phyloP scores from a whole-genome alignment of 257 asterid species.

The Jacaranda copaia region DNA sequence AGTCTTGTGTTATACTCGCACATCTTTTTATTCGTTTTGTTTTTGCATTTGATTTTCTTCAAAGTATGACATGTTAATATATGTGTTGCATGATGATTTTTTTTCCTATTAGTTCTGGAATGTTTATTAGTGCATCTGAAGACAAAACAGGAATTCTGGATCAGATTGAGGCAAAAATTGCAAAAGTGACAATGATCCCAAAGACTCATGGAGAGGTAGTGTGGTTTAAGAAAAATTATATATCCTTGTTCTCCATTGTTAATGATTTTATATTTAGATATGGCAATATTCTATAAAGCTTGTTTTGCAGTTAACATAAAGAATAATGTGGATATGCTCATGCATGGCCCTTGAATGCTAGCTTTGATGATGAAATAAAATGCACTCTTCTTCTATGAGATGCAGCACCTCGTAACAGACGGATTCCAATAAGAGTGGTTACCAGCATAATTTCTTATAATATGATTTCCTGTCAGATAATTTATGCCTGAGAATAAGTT shows the following conservation, averaged over 20 bases:
- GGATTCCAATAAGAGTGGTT: not conserved
- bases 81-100: constrained; percentile 21
- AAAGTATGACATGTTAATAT: not conserved
- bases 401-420: constrained; percentile 19
- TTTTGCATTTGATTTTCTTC: constrained; percentile 6
- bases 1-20: constrained; percentile 7
- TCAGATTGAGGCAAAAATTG: constrained; percentile 79
- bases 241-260: constrained; percentile 10
- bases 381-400: constrained; percentile 12
- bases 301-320: constrained; percentile 14
- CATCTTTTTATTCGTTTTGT: not conserved
- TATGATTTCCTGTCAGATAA: constrained; percentile 10
- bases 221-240: not conserved
- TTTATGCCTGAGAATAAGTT: constrained; percentile 17
- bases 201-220: constrained; percentile 84
- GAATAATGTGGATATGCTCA: constrained; percentile 2
- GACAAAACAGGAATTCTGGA: constrained; percentile 78
- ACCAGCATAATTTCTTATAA: constrained; percentile 17
- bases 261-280: constrained; percentile 10
- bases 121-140: constrained; percentile 81
- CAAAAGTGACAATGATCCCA: constrained; percentile 82
- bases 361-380: not conserved
- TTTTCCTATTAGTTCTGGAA: constrained; percentile 70
- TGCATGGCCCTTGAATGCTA: not conserved
- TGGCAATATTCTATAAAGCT: not conserved